Evolutionary conservation across 2,329 filamentous ascomycete genomes (phyloP), one percentile per base, ranked within the genome.

Genomic region (Diaporthe ampelina): DNA sequence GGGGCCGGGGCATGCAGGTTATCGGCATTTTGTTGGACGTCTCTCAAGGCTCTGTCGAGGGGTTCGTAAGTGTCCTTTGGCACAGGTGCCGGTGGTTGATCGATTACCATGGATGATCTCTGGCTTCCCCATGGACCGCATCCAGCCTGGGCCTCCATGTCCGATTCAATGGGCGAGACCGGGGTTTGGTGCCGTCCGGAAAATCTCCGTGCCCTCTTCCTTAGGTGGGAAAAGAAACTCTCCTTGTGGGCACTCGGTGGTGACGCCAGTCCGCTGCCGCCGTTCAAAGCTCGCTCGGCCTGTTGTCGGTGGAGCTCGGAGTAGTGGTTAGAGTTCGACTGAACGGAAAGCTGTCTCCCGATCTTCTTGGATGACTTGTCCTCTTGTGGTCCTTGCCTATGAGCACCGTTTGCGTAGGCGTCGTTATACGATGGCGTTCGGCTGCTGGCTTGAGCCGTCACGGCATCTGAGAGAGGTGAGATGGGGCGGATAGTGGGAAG

Each of bases 201-300:
- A 75, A 99, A 92, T 78, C 97, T 91, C 78, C 97, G 91, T 37
- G 97, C 97, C 69, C 96, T 93, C 84, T 99, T 99, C 73, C 97
- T 91, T 10, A 99, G 89, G 82, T 99, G 97, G 0, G 97, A 98
- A 85, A 99, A 99, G 87, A 99, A 99, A 83, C 97, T 95, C 83
- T 99, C 97, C 81, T 97, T 97, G 73, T 95, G 94, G 24, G 90
- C 94, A 79, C 90, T 92, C 0, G 93, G 91, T 5, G 95, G 94
- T 8, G 95, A 97, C 21, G 90, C 91, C 32, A 95, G 86, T 29
- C 92, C 94, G 45, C 89, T 90, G 79, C 93, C 92, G 70, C 95
- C 97, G 81, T 95, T 98, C 59, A 98, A 88, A 50, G 95, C 95
- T 76, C 94, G 90, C 83, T 98, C 96, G 19, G 96, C 95, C 83